phyloP scores from a whole-genome alignment of 306 rosid genomes.

The Quercus cerris region DNA sequence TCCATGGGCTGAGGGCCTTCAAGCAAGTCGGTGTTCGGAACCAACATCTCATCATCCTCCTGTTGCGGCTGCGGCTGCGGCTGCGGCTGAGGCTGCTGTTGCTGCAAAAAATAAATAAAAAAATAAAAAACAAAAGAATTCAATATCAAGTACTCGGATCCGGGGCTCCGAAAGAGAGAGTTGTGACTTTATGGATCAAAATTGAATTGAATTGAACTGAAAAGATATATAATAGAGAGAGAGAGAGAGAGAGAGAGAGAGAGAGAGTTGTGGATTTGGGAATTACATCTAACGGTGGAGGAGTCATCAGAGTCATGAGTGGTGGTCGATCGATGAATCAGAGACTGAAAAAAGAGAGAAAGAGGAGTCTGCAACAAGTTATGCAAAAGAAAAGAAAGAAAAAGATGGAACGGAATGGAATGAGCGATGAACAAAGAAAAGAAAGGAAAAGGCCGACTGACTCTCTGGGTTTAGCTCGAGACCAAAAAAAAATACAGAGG shows the following conservation, averaged over 20 bases:
- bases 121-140: background rate
- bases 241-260: too few relatives aligned
- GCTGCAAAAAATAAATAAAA: slow-evolving; percentile 16
- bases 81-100: slow-evolving; percentile 8
- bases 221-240: background rate
- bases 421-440: too few relatives aligned
- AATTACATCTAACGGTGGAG: slow-evolving; percentile 51
- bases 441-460: background rate
- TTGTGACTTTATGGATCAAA: slow-evolving; percentile 1
- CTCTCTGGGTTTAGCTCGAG: slow-evolving; percentile 2
- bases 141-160: slow-evolving; percentile 29
- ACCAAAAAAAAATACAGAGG: background rate
- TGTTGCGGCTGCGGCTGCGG: slow-evolving; percentile 30
- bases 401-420: too few relatives aligned
- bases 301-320: slow-evolving; percentile 43
- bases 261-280: background rate
- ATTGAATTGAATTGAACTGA: slow-evolving; percentile 15
- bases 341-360: background rate
- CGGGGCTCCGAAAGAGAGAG: slow-evolving; percentile 8
- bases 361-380: background rate
- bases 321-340: slow-evolving; percentile 28
- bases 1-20: slow-evolving; percentile 61
- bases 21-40: slow-evolving; percentile 33
- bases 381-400: too few relatives aligned
- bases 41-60: slow-evolving; percentile 55